phyloP scores from a whole-genome alignment of 2,329 filamentous ascomycete genomes.

The Pyrenophora graminea region DNA sequence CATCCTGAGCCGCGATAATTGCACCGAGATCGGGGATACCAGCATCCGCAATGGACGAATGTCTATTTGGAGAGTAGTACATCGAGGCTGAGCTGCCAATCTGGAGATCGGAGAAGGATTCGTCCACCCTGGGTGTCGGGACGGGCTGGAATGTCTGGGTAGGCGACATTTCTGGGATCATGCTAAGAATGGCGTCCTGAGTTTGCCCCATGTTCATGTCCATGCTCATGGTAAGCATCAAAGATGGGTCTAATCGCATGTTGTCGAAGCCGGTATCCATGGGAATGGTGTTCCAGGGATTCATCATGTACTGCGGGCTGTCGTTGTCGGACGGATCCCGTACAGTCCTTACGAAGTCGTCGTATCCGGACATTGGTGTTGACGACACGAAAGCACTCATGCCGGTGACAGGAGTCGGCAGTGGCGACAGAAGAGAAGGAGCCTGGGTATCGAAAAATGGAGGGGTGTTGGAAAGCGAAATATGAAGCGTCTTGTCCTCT shows the following conservation, averaged over 20 bases:
- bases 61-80: slow-evolving; percentile 47
- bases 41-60: slow-evolving; percentile 47
- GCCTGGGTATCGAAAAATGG: slow-evolving; percentile 48
- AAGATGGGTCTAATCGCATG: slow-evolving; percentile 51
- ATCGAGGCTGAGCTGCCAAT: slow-evolving; percentile 49
- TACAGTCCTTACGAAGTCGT: slow-evolving; percentile 49
- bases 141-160: slow-evolving; percentile 45
- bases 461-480: slow-evolving; percentile 39
- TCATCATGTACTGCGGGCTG: slow-evolving; percentile 55
- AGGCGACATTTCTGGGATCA: slow-evolving; percentile 52
- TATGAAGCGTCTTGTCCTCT: slow-evolving; percentile 39
- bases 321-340: slow-evolving; percentile 49
- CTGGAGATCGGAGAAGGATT: slow-evolving; percentile 53
- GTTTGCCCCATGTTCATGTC: slow-evolving; percentile 49
- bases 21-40: slow-evolving; percentile 52
- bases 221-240: slow-evolving; percentile 52
- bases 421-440: slow-evolving; percentile 44
- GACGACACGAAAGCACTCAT: slow-evolving; percentile 49
- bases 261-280: slow-evolving; percentile 52
- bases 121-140: slow-evolving; percentile 54
- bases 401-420: slow-evolving; percentile 45
- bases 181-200: slow-evolving; percentile 49
- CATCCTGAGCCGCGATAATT: slow-evolving; percentile 56
- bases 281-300: slow-evolving; percentile 53
- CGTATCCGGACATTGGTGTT: slow-evolving; percentile 53